Evolutionary conservation across 768 basidiomycete genomes (phyloP).

Genomic region (Trametes cubensis): DNA sequence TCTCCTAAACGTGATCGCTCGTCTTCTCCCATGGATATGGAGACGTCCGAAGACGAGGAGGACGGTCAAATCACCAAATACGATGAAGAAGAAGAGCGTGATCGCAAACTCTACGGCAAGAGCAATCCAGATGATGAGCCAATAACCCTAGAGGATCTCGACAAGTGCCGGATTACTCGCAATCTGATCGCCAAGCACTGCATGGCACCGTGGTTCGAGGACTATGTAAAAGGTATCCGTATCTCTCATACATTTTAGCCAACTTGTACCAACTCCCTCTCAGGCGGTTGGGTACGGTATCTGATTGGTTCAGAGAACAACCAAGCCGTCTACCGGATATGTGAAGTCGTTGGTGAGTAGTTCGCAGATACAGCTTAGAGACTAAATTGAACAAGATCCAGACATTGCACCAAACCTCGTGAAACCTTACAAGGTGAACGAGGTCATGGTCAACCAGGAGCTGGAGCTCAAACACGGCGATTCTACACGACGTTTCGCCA

Average conservation of each 20-base stretch:
- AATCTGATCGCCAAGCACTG: slow-evolving; percentile 71
- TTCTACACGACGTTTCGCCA: slow-evolving; percentile 58
- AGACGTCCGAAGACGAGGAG: slow-evolving; percentile 78
- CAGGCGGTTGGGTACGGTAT: slow-evolving; percentile 87
- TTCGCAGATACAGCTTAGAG: neutral
- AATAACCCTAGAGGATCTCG: slow-evolving; percentile 59
- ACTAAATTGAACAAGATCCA: slow-evolving; percentile 31
- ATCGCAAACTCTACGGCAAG: slow-evolving; percentile 52
- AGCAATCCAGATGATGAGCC: slow-evolving; percentile 47
- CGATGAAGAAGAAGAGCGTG: slow-evolving; percentile 74
- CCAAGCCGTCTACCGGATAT: slow-evolving; percentile 75
- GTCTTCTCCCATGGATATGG: slow-evolving; percentile 85
- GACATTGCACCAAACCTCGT: slow-evolving; percentile 53
- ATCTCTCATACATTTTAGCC: slow-evolving; percentile 2
- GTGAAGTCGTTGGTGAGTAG: slow-evolving; percentile 72
- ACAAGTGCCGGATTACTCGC: slow-evolving; percentile 65
- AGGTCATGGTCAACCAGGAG: slow-evolving; percentile 61
- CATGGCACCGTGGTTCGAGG: slow-evolving; percentile 82
- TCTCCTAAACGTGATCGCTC: slow-evolving; percentile 73
- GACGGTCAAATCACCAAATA: slow-evolving; percentile 77
- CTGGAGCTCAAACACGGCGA: slow-evolving; percentile 81
- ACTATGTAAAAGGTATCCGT: slow-evolving; percentile 71
- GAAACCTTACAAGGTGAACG: slow-evolving; percentile 75
- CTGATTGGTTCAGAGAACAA: slow-evolving; percentile 61
- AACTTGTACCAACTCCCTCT: neutral